Conservation (phyloP, 495 filamentous ascomycete genomes). For the Trichoderma gamsii region DNA sequence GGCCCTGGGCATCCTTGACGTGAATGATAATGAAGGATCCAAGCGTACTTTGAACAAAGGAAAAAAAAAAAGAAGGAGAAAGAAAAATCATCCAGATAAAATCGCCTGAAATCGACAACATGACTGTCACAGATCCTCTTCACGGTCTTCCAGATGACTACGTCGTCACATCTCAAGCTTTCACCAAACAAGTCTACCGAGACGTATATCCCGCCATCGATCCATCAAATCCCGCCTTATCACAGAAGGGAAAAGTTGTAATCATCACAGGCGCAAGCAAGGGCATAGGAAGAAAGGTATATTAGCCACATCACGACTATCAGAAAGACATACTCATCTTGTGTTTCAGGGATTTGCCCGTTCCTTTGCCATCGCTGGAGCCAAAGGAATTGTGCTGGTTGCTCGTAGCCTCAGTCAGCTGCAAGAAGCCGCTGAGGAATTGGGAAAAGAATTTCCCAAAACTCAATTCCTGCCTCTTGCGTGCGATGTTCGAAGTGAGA, state of each 20-base stretch:
- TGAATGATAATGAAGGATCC: too few species aligned
- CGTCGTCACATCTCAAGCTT: neutral
- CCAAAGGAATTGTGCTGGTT: neutral
- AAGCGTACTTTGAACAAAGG: too few species aligned
- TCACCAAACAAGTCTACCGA: neutral
- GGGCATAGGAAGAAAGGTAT: neutral
- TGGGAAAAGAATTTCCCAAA: neutral
- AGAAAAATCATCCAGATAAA: neutral
- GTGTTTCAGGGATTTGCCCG: neutral
- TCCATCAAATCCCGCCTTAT: neutral
- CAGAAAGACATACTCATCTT: neutral
- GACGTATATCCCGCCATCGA: neutral
- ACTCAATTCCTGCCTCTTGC: neutral
- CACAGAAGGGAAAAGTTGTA: neutral
- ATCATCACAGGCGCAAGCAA: neutral
- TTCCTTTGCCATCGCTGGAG: neutral
- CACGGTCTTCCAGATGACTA: constrained; percentile 1
- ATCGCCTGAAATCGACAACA: neutral
- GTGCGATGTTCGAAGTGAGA: neutral
- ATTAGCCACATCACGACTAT: neutral
- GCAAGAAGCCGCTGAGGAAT: neutral
- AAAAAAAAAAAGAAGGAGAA: too few species aligned
- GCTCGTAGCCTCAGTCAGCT: neutral
- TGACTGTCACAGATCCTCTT: neutral
- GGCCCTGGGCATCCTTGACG: too few species aligned